Percentiles rank a stretch among this genome's conserved stretches.
These are phyloP conservation scores for Debaryomyces hansenii DNA, from an alignment of 805 yeast species.

Conservation along the genomic window DNA sequence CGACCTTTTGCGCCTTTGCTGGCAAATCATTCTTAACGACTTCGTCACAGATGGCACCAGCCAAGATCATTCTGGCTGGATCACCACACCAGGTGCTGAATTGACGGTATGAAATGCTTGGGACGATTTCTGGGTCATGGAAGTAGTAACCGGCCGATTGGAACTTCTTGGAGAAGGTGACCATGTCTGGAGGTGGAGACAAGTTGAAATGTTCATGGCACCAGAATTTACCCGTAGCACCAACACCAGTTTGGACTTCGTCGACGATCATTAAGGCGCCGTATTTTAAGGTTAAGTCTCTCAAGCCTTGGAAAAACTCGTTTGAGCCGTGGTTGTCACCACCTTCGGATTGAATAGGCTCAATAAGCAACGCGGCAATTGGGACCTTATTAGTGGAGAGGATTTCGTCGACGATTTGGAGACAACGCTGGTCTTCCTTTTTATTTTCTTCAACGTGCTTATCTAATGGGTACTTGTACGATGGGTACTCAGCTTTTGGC, in stretches of 20 bases:
- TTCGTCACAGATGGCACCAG: conserved; percentile 71
- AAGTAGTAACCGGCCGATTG: conserved; percentile 74
- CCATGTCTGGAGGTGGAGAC: conserved; percentile 63
- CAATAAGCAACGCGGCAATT: conserved; percentile 60
- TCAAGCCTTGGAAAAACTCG: conserved; percentile 59
- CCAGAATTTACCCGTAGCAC: conserved; percentile 73
- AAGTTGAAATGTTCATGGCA: conserved; percentile 70
- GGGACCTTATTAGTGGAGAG: conserved; percentile 69
- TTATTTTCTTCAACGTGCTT: conserved; percentile 61
- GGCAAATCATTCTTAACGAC: conserved; percentile 60
- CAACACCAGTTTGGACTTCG: conserved; percentile 76
- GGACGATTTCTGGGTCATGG: conserved; percentile 57
- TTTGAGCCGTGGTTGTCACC: conserved; percentile 73
- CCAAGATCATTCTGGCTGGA: conserved; percentile 67
- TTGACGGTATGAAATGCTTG: conserved; percentile 64
- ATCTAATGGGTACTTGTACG: conserved; percentile 80
- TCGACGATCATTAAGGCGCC: conserved; percentile 63
- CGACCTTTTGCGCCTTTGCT: conserved; percentile 57
- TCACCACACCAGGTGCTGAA: conserved; percentile 82
- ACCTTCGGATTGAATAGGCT: conserved; percentile 73
- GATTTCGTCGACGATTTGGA: conserved; percentile 70
- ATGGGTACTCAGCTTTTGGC: conserved; percentile 95
- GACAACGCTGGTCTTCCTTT: conserved; percentile 79
- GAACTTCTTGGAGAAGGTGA: conserved; percentile 70
- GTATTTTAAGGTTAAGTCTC: conserved; percentile 58